Evolutionary conservation across 2,329 filamentous ascomycete species (phyloP).

Genomic region (Aureobasidium namibiae): DNA sequence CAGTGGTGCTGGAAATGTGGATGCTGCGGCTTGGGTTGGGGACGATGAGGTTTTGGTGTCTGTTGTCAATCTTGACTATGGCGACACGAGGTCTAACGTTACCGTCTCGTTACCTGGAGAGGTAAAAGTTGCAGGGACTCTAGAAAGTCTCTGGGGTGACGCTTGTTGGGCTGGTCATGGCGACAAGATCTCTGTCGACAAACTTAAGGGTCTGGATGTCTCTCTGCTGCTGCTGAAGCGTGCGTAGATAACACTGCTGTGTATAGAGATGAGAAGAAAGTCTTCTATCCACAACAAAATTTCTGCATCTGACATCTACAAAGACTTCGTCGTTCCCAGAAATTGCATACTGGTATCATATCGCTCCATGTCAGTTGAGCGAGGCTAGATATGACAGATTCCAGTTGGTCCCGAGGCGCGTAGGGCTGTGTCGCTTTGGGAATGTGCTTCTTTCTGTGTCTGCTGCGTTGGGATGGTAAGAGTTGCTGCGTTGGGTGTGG

Average conservation of each 20-base stretch:
- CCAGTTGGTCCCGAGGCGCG: background rate
- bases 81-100: constrained; percentile 13
- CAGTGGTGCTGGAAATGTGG: constrained; percentile 23
- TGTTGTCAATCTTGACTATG: constrained; percentile 31
- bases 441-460: background rate
- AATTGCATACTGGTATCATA: no score
- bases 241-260: background rate
- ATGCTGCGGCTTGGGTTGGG: constrained; percentile 36
- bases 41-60: constrained; percentile 31
- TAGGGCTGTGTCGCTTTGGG: background rate
- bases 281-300: no score
- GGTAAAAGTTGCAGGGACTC: background rate
- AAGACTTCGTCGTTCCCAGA: no score
- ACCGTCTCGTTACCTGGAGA: constrained; percentile 16
- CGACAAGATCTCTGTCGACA: background rate
- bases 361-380: no score
- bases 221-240: background rate
- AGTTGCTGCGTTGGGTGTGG: no score
- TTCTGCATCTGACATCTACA: no score
- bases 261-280: no score
- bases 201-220: background rate
- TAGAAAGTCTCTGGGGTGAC: constrained; percentile 16
- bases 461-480: background rate
- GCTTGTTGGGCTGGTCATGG: constrained; percentile 12
- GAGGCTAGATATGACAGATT: no score